Base-by-base conservation (phyloP, 2,329 filamentous ascomycete species). In the Botrytis sinoallii region DNA sequence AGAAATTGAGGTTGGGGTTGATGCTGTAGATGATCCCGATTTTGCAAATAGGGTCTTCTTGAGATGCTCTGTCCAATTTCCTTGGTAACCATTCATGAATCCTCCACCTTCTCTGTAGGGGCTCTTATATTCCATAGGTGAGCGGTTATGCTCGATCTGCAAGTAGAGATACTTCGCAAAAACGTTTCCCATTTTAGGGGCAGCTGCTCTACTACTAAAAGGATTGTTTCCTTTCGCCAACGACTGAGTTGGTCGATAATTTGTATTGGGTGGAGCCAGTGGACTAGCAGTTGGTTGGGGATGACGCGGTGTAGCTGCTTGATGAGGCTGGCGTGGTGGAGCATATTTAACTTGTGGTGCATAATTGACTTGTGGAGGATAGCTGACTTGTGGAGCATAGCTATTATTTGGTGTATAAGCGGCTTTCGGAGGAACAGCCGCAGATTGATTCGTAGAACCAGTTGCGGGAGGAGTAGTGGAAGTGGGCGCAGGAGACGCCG, bases 51-150 rank as follows among this genome's bases (percentile, higher is more conserved):
- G n/a, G 4, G 76, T 80, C 64, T 78, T 74, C 48, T 79, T 75
- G 40, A 80, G 68, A 70, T 81, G 77, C n/a, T 76, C 77, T 65
- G 79, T 71, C 4, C 79, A 73, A 61, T 75, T 79, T 4, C 86
- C 87, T 79, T 89, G 87, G 73, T 90, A 89, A 7, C 88, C 88
- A 75, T 90, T 90, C 48, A 86, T 88, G 77, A 90, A 90, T 0
- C 88, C 89, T 38, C 87, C 86, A 82, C 79, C 80, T 71, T 84
- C 83, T 25, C 86, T 85, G 78, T 91, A 91, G 1, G 89, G 89
- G 7, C 88, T 89, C 68, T 87, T 85, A 74, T 91, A 90, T 71
- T 86, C 86, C 12, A 85, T 84, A 9, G 86, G 83, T 74, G 83
- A 88, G 85, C 87, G 86, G 75, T 90, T 90, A 76, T 90, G 85